A percentile compares a stretch with the other conserved stretches of the same genome.
Evolutionary conservation across 1,284 basidiomycete species (phyloP).

Genomic region (Trichosporon ovoides): DNA sequence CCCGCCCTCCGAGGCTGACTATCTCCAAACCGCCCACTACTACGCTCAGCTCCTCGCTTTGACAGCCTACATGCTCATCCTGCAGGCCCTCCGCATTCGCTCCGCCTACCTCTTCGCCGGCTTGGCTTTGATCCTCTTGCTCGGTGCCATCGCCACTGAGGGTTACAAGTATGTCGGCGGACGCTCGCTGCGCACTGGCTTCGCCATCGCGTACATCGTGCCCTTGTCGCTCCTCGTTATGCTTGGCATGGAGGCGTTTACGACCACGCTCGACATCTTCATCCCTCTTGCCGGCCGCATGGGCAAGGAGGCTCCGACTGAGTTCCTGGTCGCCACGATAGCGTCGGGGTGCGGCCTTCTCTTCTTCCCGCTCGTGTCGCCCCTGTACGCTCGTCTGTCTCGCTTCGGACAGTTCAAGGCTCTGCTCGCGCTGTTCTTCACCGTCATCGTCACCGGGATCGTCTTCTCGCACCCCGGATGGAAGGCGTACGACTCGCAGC

Average conservation of each 20-base stretch:
- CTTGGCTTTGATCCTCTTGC: constrained; percentile 27
- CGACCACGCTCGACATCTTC: constrained; percentile 73
- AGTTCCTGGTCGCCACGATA: constrained; percentile 80
- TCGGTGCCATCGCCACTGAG: constrained; percentile 30
- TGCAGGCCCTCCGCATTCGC: constrained; percentile 50
- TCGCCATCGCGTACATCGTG: constrained; percentile 57
- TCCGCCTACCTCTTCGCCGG: constrained; percentile 49
- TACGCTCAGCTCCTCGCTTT: constrained; percentile 61
- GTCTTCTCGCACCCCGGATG: constrained; percentile 59
- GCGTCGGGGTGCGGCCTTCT: constrained; percentile 59
- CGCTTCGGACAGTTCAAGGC: constrained; percentile 51
- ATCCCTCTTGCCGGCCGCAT: constrained; percentile 74
- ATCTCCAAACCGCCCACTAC: constrained; percentile 60
- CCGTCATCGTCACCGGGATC: constrained; percentile 54
- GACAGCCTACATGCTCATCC: constrained; percentile 50
- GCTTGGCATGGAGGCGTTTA: constrained; percentile 64
- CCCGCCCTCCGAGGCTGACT: constrained; percentile 24
- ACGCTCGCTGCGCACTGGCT: not conserved
- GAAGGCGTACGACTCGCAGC: constrained; percentile 70
- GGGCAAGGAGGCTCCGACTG: constrained; percentile 68
- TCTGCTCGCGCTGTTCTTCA: constrained; percentile 53
- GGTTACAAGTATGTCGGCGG: not conserved
- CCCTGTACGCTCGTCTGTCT: constrained; percentile 68
- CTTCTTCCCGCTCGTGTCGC: constrained; percentile 57
- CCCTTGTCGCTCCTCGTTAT: constrained; percentile 61